Evolutionary conservation across 2,329 filamentous ascomycete genomes (phyloP).

Genomic region (Sporothrix curviconia): DNA sequence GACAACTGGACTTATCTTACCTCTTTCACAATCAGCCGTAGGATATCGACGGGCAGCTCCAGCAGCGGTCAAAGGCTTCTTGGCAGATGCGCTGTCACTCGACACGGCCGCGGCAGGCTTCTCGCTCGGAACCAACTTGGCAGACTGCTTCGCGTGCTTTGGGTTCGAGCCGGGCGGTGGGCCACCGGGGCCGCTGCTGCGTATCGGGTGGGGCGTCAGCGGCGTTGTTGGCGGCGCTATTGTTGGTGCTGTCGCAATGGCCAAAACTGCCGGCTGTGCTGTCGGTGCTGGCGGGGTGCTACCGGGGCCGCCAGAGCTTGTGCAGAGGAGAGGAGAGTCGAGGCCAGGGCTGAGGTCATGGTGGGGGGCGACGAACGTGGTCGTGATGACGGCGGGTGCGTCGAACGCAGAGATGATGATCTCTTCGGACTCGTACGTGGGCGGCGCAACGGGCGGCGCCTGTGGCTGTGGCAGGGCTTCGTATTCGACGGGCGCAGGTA

Average conservation of each 20-base stretch:
- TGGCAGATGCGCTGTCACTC: conserved; percentile 40
- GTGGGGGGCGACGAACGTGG: conserved; percentile 8
- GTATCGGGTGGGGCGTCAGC: neutral
- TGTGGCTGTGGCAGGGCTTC: conserved; percentile 1
- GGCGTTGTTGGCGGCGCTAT: neutral
- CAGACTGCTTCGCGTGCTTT: conserved; percentile 10
- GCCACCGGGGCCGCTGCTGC: neutral
- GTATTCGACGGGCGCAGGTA: neutral
- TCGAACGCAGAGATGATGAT: neutral
- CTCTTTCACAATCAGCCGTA: conserved; percentile 75
- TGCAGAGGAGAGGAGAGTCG: no score
- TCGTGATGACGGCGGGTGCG: neutral
- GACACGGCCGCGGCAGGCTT: conserved; percentile 58
- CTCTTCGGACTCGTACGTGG: conserved; percentile 4
- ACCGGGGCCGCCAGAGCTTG: neutral
- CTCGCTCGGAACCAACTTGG: conserved; percentile 36
- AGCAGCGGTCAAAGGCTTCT: conserved; percentile 58
- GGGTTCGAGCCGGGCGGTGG: neutral
- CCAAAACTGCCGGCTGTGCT: neutral
- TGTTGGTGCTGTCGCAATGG: neutral
- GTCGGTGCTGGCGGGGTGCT: neutral
- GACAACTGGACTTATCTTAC: conserved; percentile 35
- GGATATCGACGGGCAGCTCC: conserved; percentile 69
- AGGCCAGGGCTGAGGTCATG: conserved; percentile 15
- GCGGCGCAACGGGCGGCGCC: conserved; percentile 2